Base-by-base conservation (phyloP, 306 rosid genomes). In the Heteromeles arbutifolia region DNA sequence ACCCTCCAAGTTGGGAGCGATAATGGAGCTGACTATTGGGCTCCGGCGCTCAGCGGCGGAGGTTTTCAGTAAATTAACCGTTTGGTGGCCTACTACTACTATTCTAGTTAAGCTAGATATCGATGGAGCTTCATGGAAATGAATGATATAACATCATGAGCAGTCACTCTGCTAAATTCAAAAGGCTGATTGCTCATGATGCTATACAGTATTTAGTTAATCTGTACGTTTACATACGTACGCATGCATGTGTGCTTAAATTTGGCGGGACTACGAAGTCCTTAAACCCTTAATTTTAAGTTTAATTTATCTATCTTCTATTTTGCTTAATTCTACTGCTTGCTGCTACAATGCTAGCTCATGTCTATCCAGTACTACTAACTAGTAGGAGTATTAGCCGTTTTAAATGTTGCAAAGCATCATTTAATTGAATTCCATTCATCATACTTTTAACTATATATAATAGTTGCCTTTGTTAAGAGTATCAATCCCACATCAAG, bases 131-230 rank as follows among this genome's bases (percentile, higher is more conserved):
- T 85, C 82, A 85, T 62, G 87, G 85, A 84, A 69, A 72, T 73
- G 50, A 82, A 90, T 76, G 90, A 84, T 92, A 92, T 96, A 96
- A 86, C 88, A 96, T 96, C 99, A 96, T 81, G 97, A 96, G 97
- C 98, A 92, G 90, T 92, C 98, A 96, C 89, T 96, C 99, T 96
- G 92, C 91, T 84, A 74, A 82, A 69, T 67, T 7, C 39, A 76
- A 54, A 92, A 96, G 99, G 93, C 91, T 96, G 99, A 96, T 90
- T 96, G 99, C 99, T 92, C 98, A 92, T 96, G 99, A 96, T 96
- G 98, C 93, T 96, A 96, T 96, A 85, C 89, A 77, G 76, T 84
- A 64, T 39, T 15, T 59, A 39, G 76, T 45, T 58, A 61, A 65
- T 31, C 21, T 63, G 22, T 17, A 8, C 43, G 67, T 63, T 48